These are phyloP conservation scores for Trichocladium antarcticum DNA, from an alignment of 495 filamentous ascomycete genomes.

Conservation along the genomic window DNA sequence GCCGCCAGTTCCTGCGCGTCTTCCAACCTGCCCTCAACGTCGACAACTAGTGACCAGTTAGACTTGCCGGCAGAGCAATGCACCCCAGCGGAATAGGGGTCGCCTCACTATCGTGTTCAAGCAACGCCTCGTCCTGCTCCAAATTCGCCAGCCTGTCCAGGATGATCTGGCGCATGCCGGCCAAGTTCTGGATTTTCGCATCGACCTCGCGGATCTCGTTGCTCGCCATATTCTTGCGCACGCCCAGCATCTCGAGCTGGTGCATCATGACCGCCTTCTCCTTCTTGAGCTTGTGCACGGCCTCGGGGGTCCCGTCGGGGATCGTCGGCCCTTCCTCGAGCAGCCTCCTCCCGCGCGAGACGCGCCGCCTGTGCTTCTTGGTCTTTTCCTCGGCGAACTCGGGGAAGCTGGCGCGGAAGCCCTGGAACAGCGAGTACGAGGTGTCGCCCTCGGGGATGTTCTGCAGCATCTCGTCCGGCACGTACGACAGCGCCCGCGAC, in stretches of 20 bases:
- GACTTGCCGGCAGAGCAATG: background rate
- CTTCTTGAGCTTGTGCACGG: conserved; percentile 58
- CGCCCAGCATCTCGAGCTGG: conserved; percentile 76
- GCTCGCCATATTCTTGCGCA: conserved; percentile 96
- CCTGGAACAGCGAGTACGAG: conserved; percentile 87
- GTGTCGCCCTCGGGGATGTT: conserved; percentile 80
- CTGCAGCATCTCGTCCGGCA: conserved; percentile 79
- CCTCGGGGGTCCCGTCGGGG: conserved; percentile 44
- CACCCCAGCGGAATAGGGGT: background rate
- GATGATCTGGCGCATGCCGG: conserved; percentile 87
- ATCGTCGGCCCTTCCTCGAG: conserved; percentile 49
- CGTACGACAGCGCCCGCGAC: conserved; percentile 76
- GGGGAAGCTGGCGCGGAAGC: conserved; percentile 83
- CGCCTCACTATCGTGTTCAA: conserved; percentile 72
- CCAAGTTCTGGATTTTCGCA: conserved; percentile 87
- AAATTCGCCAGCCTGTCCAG: conserved; percentile 79
- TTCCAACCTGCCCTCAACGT: conserved; percentile 76
- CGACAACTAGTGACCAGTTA: conserved; percentile 47
- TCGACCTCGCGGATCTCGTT: conserved; percentile 94
- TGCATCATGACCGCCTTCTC: conserved; percentile 67
- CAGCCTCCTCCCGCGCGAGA: conserved; percentile 61
- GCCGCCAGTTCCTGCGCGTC: conserved; percentile 67
- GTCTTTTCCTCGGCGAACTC: conserved; percentile 55
- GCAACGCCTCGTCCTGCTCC: conserved; percentile 81
- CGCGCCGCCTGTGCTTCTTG: conserved; percentile 57